Evolutionary conservation across 768 basidiomycete genomes (phyloP).

Genomic region (Collybiopsis confluens): DNA sequence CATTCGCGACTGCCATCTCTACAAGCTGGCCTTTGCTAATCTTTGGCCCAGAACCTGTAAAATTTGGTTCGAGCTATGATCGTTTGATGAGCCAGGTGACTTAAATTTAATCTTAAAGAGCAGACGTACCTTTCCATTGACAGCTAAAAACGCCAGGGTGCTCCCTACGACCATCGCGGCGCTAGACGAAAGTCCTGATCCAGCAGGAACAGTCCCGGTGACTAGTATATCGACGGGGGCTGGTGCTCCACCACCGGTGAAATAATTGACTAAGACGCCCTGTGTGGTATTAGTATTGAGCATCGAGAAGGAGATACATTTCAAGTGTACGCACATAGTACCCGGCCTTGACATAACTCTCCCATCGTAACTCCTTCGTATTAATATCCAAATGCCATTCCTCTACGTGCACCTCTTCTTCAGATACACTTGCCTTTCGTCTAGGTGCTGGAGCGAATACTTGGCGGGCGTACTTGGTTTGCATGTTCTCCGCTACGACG

Average conservation of each 20-base stretch:
- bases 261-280: slow-evolving; percentile 13
- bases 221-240: slow-evolving; percentile 70
- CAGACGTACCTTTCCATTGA: slow-evolving; percentile 58
- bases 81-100: not conserved
- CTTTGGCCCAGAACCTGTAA: slow-evolving; percentile 10
- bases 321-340: slow-evolving; percentile 70
- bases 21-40: slow-evolving; percentile 72
- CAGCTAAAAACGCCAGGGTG: slow-evolving; percentile 73
- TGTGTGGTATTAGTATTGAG: slow-evolving; percentile 45
- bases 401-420: slow-evolving; percentile 40
- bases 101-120: slow-evolving; percentile 4
- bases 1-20: slow-evolving; percentile 77
- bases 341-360: slow-evolving; percentile 84
- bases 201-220: slow-evolving; percentile 80
- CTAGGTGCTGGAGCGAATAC: slow-evolving; percentile 51
- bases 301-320: too few relatives aligned
- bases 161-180: slow-evolving; percentile 90
- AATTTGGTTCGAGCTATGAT: slow-evolving; percentile 18
- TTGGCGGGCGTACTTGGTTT: slow-evolving; percentile 54
- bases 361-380: slow-evolving; percentile 69
- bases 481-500: slow-evolving; percentile 61
- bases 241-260: slow-evolving; percentile 27
- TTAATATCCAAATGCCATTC: slow-evolving; percentile 77
- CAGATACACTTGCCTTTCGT: slow-evolving; percentile 18
- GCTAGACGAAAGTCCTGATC: slow-evolving; percentile 83